These are phyloP conservation scores for Aphelidium insulamus DNA, from an alignment of 371 early-diverging fungal species.

Conservation along the genomic window DNA sequence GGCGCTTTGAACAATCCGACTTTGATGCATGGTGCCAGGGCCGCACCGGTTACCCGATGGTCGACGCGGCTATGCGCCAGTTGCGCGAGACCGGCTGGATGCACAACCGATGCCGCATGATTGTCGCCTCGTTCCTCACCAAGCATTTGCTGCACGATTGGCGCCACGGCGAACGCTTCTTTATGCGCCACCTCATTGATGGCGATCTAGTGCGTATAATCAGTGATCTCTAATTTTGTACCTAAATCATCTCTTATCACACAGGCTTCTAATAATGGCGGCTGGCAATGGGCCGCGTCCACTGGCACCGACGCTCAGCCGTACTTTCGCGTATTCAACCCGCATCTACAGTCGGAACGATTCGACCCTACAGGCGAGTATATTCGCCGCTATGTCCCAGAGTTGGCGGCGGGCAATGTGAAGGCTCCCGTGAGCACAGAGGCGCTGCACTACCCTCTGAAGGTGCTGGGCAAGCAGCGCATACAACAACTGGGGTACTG, in stretches of 20 bases:
- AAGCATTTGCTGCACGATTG: conserved; percentile 42
- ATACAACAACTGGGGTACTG: too few relatives aligned
- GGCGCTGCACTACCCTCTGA: conserved; percentile 19
- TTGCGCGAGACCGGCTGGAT: conserved; percentile 27
- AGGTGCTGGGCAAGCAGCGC: too few relatives aligned
- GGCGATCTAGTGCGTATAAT: too few relatives aligned
- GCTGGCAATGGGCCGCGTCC: conserved; percentile 46
- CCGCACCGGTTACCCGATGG: conserved; percentile 40
- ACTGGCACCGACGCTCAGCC: conserved; percentile 43
- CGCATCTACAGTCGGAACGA: conserved; percentile 12
- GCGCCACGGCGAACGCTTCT: conserved; percentile 31
- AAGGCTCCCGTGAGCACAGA: conserved; percentile 4
- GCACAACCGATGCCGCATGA: conserved; percentile 42
- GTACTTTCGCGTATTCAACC: conserved; percentile 45
- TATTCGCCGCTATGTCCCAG: conserved; percentile 20
- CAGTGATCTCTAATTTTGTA: too few relatives aligned
- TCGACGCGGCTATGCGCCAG: conserved; percentile 43
- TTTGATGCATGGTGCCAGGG: conserved; percentile 33
- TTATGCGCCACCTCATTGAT: conserved; percentile 33
- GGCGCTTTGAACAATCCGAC: conserved; percentile 13
- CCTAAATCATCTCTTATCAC: too few relatives aligned
- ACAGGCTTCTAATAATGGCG: conserved; percentile 44
- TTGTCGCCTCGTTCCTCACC: conserved; percentile 33
- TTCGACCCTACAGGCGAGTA: conserved; percentile 25
- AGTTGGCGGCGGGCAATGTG: too few relatives aligned